Conservation (phyloP, 2,329 filamentous ascomycete genomes). For the Penicillium sp. region DNA sequence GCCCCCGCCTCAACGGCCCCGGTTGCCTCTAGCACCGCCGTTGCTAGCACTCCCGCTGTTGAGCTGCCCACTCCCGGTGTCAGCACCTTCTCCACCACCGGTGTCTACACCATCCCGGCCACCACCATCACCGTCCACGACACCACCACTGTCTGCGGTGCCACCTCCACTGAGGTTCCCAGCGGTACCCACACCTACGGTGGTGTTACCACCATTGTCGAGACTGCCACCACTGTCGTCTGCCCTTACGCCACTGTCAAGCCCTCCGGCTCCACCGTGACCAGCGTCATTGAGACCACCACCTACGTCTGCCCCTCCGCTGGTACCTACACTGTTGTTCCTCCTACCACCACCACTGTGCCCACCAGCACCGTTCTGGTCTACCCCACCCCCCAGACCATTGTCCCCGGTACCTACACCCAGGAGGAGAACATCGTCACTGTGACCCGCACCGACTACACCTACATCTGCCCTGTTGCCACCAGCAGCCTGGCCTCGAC, state of each 20-base stretch:
- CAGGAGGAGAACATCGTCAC: constrained; percentile 66
- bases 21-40: constrained; percentile 19
- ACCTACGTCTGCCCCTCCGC: constrained; percentile 71
- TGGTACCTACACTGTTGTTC: constrained; percentile 74
- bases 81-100: constrained; percentile 62
- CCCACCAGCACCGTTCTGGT: constrained; percentile 54
- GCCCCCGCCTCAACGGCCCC: constrained; percentile 16
- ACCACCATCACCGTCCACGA: constrained; percentile 67
- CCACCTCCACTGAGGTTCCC: constrained; percentile 61
- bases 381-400: constrained; percentile 65
- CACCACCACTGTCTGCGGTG: constrained; percentile 66
- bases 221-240: constrained; percentile 64
- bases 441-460: constrained; percentile 65
- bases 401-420: constrained; percentile 71
- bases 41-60: constrained; percentile 13
- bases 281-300: constrained; percentile 67
- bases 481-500: constrained; percentile 37
- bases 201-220: constrained; percentile 70
- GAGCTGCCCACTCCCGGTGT: constrained; percentile 50
- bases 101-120: constrained; percentile 73
- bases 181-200: constrained; percentile 68
- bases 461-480: constrained; percentile 70
- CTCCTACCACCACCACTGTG: constrained; percentile 61
- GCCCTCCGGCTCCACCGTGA: constrained; percentile 58
- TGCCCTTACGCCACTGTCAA: constrained; percentile 68